Conservation (phyloP, 768 basidiomycete species). For the Chalciporus chontae region DNA sequence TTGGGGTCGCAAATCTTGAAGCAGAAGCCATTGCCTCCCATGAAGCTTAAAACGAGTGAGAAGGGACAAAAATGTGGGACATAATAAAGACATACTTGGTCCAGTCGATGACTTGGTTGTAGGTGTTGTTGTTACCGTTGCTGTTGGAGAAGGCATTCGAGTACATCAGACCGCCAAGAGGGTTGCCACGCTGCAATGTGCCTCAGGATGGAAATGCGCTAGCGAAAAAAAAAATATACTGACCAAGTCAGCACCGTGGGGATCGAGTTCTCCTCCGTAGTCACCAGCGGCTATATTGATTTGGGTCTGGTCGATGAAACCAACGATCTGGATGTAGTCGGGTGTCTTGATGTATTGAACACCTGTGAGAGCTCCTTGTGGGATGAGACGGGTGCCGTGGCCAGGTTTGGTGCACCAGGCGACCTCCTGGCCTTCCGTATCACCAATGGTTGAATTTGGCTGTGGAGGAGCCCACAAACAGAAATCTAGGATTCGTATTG, state of each 20-base stretch:
- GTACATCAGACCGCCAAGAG: slow-evolving; percentile 68
- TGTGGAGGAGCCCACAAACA: slow-evolving; percentile 60
- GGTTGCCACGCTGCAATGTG: slow-evolving; percentile 62
- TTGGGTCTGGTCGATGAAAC: slow-evolving; percentile 57
- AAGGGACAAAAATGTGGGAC: neutral
- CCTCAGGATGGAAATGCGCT: slow-evolving; percentile 7
- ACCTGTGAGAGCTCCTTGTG: slow-evolving; percentile 58
- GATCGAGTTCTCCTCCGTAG: slow-evolving; percentile 75
- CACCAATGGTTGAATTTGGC: slow-evolving; percentile 53
- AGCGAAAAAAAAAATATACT: slow-evolving; percentile 21
- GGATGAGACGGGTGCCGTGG: slow-evolving; percentile 71
- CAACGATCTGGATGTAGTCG: slow-evolving; percentile 58
- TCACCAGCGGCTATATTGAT: slow-evolving; percentile 55
- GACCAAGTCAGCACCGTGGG: slow-evolving; percentile 66
- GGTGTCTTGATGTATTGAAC: slow-evolving; percentile 61
- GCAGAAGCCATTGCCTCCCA: slow-evolving; percentile 64
- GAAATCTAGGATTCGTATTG: slow-evolving; percentile 47
- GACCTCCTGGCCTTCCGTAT: slow-evolving; percentile 68
- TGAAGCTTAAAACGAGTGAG: slow-evolving; percentile 51
- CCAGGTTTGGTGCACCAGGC: slow-evolving; percentile 75
- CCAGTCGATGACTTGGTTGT: slow-evolving; percentile 64
- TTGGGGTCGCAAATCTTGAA: slow-evolving; percentile 68
- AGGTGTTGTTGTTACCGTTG: slow-evolving; percentile 37
- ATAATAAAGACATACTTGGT: slow-evolving; percentile 44
- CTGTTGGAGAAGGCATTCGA: slow-evolving; percentile 52